Conservation (phyloP, 768 basidiomycete genomes). For the Mycena sanguinolenta region DNA sequence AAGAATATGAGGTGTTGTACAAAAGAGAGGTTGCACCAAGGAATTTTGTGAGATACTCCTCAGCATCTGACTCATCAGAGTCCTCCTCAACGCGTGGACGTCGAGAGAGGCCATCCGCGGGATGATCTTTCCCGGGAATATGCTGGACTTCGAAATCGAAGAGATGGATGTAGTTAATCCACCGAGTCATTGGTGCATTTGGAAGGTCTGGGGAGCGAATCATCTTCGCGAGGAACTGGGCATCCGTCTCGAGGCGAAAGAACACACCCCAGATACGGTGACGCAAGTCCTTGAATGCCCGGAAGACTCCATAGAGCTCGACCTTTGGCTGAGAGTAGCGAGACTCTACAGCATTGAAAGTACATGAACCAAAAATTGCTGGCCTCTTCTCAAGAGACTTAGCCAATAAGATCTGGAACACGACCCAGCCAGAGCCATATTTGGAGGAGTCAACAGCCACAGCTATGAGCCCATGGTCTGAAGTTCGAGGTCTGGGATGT, state of each 20-base stretch:
- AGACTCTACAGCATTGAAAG: conserved; percentile 48
- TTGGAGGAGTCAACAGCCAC: conserved; percentile 50
- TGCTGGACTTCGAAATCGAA: conserved; percentile 42
- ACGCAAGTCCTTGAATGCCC: conserved; percentile 46
- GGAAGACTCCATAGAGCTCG: conserved; percentile 53
- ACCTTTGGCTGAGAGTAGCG: conserved; percentile 53
- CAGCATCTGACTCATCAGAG: conserved; percentile 40
- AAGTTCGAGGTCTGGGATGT: conserved; percentile 14
- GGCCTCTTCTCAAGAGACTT: conserved; percentile 36
- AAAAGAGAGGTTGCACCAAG: not conserved
- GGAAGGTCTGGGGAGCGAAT: conserved; percentile 36
- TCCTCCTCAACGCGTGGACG: conserved; percentile 29
- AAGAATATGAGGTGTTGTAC: not conserved
- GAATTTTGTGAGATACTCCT: conserved; percentile 42
- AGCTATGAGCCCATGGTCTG: conserved; percentile 43
- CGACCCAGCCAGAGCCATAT: conserved; percentile 50
- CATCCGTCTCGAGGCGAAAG: conserved; percentile 51
- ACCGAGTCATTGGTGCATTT: not conserved
- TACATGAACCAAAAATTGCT: conserved; percentile 48
- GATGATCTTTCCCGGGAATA: not conserved
- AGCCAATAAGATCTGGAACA: conserved; percentile 45
- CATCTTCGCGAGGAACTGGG: conserved; percentile 52
- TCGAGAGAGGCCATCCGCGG: conserved; percentile 50
- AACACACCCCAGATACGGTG: conserved; percentile 47
- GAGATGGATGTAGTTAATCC: conserved; percentile 38